Evolutionary conservation across 2,329 filamentous ascomycete genomes (phyloP), one percentile per base, ranked within the genome.

Genomic region (Ambrosiella xylebori): DNA sequence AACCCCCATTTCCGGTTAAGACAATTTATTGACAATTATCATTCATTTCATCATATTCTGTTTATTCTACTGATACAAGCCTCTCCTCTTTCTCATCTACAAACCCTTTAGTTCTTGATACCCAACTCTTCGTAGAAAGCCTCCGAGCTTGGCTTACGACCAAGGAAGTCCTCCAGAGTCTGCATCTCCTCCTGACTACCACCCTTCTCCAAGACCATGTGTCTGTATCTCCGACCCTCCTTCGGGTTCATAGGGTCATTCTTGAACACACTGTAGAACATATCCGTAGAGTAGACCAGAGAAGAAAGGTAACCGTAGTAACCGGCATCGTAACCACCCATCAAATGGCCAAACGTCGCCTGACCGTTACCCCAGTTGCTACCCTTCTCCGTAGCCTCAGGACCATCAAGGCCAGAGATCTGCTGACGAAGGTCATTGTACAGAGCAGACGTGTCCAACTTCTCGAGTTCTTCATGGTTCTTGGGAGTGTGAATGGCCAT

Each of bases 221-320:
- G 84, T 57, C 87, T 77, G 71, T 91, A 93, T 60, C 86, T 72
- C 12, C 86, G 76, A 1, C 87, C 87, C 67, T 88, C 80, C 63
- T 77, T 78, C 38, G 75, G 76, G 67, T 89, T 79, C 86, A 91
- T 89, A 0, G 87, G 87, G 67, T 90, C 76, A 64, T 79, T 74
- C 72, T 84, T 83, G 72, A 93, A 93, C 52, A 86, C 82, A 0
- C 78, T 78, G 70, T 87, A 82, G 74, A 91, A 94, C 86, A 94
- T 91, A 69, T 94, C 87, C 35, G 84, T 79, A 19, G 82, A 86
- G 71, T 90, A 93, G 15, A 93, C 88, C 68, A 88, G 79, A 1
- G 84, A 88, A 62, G 79, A 84, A 39, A 85, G 71, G 66, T 85
- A 85, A 64, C 81, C 81, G 68, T 93, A 93, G 72, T 91, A 91